Base-by-base conservation (phyloP, 1,139 yeast species). In the Suhomyces panamericanus region DNA sequence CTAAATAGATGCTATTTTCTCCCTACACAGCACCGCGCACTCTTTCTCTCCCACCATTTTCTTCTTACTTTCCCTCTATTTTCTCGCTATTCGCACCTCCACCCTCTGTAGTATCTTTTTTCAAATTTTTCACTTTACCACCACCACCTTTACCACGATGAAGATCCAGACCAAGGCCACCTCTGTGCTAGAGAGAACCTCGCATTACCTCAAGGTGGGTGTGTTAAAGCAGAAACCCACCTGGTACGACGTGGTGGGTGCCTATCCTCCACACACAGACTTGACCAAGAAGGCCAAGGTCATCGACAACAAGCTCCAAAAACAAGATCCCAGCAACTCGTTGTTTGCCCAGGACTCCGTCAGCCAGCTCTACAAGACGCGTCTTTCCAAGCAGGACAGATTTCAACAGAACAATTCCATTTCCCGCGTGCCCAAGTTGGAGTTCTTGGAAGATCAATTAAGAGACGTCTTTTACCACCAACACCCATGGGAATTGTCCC, bases 401-500 rank as follows among this genome's bases (percentile, higher is more conserved):
- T 50, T 47, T 17, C 64, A 63, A 38, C 57, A 56, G 39, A 71
- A 73, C 55, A 63, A 63, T 42, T 49, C 58, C 41, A 59, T 70
- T 30, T 78, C 79, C 57, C 70, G 75, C 49, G 77, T 89, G 6
- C 84, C 85, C 39, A 80, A 81, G 54, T 73, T 93, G 57, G 68
- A 67, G 48, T 90, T 81, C 59, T 70, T 86, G 42, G 98, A 93
- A 66, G 99, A 93, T 66, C 80, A 83, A 56, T 69, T 93, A 55
- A 81, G 99, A 69, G 75, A 78, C 42, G 73, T 87, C 27, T 93
- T 93, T 60, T 93, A 85, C 66, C 83, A 81, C 49, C 96, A 91
- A 63, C 99, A 93, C 65, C 99, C 99, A 11, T 93, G 99, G 99
- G 99, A 93, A 67, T 73, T 91, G 48, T 87, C 99, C 3, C 80